Evolutionary conservation across 495 filamentous ascomycete genomes (phyloP).

Genomic region (Ascobolus immersus): DNA sequence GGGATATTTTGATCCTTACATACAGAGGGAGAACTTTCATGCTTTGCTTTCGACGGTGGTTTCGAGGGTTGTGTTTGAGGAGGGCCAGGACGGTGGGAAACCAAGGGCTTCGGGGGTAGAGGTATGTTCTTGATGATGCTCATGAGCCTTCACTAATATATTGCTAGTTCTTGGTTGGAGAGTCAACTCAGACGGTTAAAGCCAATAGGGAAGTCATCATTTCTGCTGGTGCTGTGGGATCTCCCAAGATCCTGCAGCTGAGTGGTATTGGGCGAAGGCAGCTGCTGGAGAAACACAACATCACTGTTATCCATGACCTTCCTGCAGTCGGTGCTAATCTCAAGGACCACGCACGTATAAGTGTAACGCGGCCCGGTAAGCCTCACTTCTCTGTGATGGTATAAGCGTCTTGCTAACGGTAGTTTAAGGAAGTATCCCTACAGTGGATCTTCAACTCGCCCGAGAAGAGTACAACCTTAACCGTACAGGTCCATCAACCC

Average conservation of each 20-base stretch:
- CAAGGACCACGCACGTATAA: constrained; percentile 30
- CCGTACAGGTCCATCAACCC: no score
- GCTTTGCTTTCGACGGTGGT: constrained; percentile 10
- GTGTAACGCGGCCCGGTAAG: no score
- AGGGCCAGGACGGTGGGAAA: no score
- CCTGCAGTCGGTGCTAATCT: constrained; percentile 28
- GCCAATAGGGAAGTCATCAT: constrained; percentile 32
- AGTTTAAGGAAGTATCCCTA: no score
- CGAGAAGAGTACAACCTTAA: no score
- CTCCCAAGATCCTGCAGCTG: constrained; percentile 30
- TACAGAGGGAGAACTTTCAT: constrained; percentile 9
- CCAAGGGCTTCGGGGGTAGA: no score
- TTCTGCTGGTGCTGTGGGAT: constrained; percentile 31
- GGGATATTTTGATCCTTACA: constrained; percentile 8
- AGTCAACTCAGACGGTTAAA: constrained; percentile 15
- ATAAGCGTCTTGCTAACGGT: no score
- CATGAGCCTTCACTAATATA: no score
- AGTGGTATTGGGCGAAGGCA: constrained; percentile 24
- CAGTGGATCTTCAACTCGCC: no score
- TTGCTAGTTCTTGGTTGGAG: no score
- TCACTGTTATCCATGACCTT: constrained; percentile 21
- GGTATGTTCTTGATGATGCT: no score
- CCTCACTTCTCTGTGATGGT: no score
- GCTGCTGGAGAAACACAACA: constrained; percentile 19
- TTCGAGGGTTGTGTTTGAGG: constrained; percentile 7